Evolutionary conservation across 352 stramenopile species (phyloP).

Genomic region (Elongisporangium prolatum): DNA sequence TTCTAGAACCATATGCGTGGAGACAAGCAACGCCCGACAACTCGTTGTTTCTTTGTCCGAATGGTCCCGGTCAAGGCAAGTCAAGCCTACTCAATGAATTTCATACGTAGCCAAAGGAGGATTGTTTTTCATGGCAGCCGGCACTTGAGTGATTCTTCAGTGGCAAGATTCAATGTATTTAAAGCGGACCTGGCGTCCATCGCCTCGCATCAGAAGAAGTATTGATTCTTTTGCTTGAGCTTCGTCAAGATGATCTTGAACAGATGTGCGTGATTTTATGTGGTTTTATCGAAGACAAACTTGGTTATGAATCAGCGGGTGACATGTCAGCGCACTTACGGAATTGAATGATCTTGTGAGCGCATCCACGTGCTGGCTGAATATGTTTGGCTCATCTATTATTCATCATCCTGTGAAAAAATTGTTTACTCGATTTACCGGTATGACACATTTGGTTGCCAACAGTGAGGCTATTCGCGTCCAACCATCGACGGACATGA

Average conservation of each 20-base stretch:
- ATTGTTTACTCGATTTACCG: conserved; percentile 4
- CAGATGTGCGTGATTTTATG: conserved; percentile 19
- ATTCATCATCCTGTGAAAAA: conserved; percentile 14
- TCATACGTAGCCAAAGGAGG: conserved; percentile 6
- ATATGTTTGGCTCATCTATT: conserved; percentile 10
- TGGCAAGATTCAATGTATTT: conserved; percentile 3
- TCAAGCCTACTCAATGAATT: conserved; percentile 19
- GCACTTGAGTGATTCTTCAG: conserved; percentile 1
- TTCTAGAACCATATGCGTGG: too few relatives aligned
- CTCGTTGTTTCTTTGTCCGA: conserved; percentile 19
- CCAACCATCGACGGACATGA: conserved; percentile 1
- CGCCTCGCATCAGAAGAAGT: not conserved
- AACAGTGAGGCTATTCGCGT: not conserved
- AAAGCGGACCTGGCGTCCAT: not conserved
- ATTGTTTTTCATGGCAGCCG: conserved; percentile 4
- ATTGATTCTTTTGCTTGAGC: not conserved
- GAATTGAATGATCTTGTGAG: conserved; percentile 12
- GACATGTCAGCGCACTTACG: conserved; percentile 6
- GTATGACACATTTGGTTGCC: not conserved
- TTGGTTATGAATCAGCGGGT: conserved; percentile 8
- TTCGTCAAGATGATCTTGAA: not conserved
- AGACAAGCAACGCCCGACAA: too few relatives aligned
- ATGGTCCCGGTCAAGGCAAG: conserved; percentile 14
- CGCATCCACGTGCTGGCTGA: conserved; percentile 15
- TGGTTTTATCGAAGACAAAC: conserved; percentile 8